Conservation (phyloP, 2,329 filamentous ascomycete genomes). For the Penicillium sp. region DNA sequence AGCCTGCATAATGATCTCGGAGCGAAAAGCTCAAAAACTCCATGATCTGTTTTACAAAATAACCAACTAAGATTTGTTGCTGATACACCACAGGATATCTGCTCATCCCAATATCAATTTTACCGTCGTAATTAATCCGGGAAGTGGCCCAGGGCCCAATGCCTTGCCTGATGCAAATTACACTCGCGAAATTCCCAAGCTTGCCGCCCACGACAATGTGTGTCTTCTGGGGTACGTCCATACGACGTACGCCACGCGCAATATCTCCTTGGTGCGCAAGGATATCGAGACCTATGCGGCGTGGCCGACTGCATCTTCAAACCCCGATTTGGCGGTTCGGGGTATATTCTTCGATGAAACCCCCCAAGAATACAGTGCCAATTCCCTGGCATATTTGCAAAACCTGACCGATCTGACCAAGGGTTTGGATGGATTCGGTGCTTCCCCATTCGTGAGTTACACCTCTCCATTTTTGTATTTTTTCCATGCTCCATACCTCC, state of each 20-base stretch:
- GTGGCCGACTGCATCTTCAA: constrained; percentile 40
- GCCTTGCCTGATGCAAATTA: constrained; percentile 46
- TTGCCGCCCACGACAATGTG: constrained; percentile 47
- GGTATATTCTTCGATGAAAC: constrained; percentile 53
- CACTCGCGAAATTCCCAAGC: constrained; percentile 40
- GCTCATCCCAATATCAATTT: constrained; percentile 46
- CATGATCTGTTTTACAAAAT: constrained; percentile 4
- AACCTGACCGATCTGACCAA: constrained; percentile 34
- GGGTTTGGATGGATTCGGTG: constrained; percentile 31
- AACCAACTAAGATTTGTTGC: constrained; percentile 9
- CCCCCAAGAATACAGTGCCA: constrained; percentile 37
- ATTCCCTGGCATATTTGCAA: constrained; percentile 33
- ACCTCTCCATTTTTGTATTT: constrained; percentile 7
- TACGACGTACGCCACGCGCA: constrained; percentile 47
- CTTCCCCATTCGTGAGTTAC: constrained; percentile 38
- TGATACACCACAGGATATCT: constrained; percentile 35
- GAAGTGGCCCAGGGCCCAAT: constrained; percentile 47
- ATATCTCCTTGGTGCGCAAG: constrained; percentile 40
- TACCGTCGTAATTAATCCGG: constrained; percentile 51
- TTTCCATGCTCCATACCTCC: not conserved
- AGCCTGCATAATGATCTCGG: not conserved
- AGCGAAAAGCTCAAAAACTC: constrained; percentile 6
- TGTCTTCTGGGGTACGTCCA: constrained; percentile 52
- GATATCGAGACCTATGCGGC: constrained; percentile 48
- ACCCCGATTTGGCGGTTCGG: constrained; percentile 41